These are phyloP conservation scores for Hypoxylon trugodes DNA, from an alignment of 495 filamentous ascomycete genomes.

Conservation along the genomic window DNA sequence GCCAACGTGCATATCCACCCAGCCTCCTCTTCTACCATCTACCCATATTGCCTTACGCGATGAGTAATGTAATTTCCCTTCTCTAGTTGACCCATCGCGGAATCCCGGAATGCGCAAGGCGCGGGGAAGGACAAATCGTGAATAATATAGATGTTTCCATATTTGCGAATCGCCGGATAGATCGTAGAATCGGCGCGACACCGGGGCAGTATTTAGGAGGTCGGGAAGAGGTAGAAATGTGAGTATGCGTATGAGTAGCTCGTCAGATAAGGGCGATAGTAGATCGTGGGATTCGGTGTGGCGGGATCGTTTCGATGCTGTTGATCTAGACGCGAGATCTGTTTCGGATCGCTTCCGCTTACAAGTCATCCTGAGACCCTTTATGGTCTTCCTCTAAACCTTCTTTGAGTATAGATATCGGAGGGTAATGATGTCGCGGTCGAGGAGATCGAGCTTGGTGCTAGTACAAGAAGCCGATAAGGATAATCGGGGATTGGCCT, in stretches of 20 bases:
- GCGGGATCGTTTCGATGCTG: conserved; percentile 34
- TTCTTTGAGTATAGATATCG: no score
- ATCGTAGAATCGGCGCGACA: conserved; percentile 80
- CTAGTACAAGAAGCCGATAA: neutral
- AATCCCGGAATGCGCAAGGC: conserved; percentile 77
- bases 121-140: conserved; percentile 85
- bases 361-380: conserved; percentile 18
- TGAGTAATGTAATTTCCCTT: conserved; percentile 67
- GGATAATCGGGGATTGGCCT: neutral
- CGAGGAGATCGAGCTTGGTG: no score
- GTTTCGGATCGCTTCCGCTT: conserved; percentile 38
- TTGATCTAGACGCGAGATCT: conserved; percentile 28
- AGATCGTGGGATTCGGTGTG: conserved; percentile 46
- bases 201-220: conserved; percentile 74
- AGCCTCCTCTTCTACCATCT: conserved; percentile 62
- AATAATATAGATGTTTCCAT: conserved; percentile 91
- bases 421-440: no score
- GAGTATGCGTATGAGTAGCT: conserved; percentile 85
- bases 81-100: conserved; percentile 53
- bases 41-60: conserved; percentile 83
- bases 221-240: conserved; percentile 75
- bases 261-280: conserved; percentile 76
- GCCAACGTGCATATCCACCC: conserved; percentile 52
- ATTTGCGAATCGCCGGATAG: conserved; percentile 84
- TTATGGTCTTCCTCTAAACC: no score